Evolutionary conservation across 257 asterid genomes (phyloP), one percentile per base, ranked within the genome.

Genomic region (Marsdenia floribunda): DNA sequence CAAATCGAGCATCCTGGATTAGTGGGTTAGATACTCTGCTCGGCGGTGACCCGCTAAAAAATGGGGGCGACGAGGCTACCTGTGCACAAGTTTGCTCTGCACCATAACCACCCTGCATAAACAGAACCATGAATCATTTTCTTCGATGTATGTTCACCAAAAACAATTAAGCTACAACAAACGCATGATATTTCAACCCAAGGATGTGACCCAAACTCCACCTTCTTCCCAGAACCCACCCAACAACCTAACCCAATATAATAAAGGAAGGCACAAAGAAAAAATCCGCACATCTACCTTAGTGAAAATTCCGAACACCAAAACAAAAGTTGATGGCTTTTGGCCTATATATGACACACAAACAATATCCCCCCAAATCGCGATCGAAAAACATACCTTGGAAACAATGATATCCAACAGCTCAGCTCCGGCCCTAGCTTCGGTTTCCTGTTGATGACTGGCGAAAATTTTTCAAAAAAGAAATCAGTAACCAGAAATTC

Each of bases 1-100:
- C 90, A 50, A 95, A 95, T 16, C 93, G 90, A 2, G 93, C 87
- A 50, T 92, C 99, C 77, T 89, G 95, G 88, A 92, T 87, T 86
- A 95, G 86, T 57, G 99, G 99, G 96, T 95, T 95, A 89, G 99
- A 90, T 38, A 88, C 98, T 90, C 99, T 88, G 76, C 94, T 86
- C 88, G 99, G 99, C 89, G 99, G 99, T 22, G 99, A 95, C 98
- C 99, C 98, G 2, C 87, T 67, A 88, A 92, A 95, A 95, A 90
- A 95, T 64, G 98, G 98, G 96, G 98, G 99, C 87, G 99, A 92
- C 90, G 96, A 89, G 80, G 96, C 96, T 82, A 83, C 82, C 74
- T 85, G 93, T 64, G 90, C 52, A 64, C 73, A 75, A 9, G 90
- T 58, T 74, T 87, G 98, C 38, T 89, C 97, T 3, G 79, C 29